Conservation (phyloP, 768 basidiomycete species). For the Cantharellus cinnabarinus region DNA sequence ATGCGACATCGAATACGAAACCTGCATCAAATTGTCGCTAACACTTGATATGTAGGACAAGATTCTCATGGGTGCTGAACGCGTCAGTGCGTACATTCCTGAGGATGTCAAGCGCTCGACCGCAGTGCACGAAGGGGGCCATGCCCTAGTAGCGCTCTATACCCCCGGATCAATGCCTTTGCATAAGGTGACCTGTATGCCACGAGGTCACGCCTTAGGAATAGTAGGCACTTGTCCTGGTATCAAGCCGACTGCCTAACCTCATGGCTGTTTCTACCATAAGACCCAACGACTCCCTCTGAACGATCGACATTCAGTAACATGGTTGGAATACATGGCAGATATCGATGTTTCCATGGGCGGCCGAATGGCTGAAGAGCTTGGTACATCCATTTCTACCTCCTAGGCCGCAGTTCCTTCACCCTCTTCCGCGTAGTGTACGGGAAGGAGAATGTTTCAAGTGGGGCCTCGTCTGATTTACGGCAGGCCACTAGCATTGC, state of each 20-base stretch:
- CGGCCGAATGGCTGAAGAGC: conserved; percentile 85
- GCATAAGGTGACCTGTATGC: conserved; percentile 95
- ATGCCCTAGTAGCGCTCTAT: conserved; percentile 84
- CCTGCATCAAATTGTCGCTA: background rate
- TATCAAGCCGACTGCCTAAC: background rate
- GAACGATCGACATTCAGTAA: conserved; percentile 52
- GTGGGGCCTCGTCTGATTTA: conserved; percentile 83
- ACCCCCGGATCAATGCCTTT: conserved; percentile 92
- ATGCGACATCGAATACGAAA: conserved; percentile 1
- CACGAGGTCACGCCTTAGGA: conserved; percentile 85
- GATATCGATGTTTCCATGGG: conserved; percentile 85
- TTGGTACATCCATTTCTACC: conserved; percentile 30
- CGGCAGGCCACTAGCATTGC: conserved; percentile 61
- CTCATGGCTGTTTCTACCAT: no score
- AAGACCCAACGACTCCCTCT: conserved; percentile 61
- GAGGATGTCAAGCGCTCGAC: conserved; percentile 74
- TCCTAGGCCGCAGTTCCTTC: conserved; percentile 6
- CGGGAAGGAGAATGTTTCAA: conserved; percentile 71
- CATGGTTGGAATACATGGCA: conserved; percentile 53
- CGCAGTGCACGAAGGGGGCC: conserved; percentile 94
- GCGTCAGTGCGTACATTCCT: conserved; percentile 75
- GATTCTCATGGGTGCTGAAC: conserved; percentile 91
- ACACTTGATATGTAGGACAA: conserved; percentile 35
- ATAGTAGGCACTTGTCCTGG: conserved; percentile 31
- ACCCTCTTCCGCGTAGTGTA: conserved; percentile 34